phyloP scores from a whole-genome alignment of 768 basidiomycete genomes.

The Sistotremastrum niveocremeum region DNA sequence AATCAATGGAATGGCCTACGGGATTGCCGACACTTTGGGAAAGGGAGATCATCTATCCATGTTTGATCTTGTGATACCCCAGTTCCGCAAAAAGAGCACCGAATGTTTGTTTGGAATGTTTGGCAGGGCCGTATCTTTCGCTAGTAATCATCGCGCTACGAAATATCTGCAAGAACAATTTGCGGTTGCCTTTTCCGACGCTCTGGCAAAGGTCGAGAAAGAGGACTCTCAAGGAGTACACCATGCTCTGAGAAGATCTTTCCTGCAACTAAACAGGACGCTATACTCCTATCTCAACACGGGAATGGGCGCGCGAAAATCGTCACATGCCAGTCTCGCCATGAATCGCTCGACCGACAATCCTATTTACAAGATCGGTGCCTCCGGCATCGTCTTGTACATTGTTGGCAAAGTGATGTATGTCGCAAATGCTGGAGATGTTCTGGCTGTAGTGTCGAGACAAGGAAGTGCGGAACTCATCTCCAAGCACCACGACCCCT shows the following conservation, averaged over 20 bases:
- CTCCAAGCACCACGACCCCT: slow-evolving; percentile 79
- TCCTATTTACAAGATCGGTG: slow-evolving; percentile 53
- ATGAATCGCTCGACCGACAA: slow-evolving; percentile 27
- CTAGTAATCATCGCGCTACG: slow-evolving; percentile 48
- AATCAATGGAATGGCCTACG: slow-evolving; percentile 87
- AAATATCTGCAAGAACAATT: slow-evolving; percentile 82
- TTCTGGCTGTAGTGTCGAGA: slow-evolving; percentile 74
- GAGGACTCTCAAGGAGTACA: slow-evolving; percentile 36
- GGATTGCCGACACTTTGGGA: slow-evolving; percentile 88
- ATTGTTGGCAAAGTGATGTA: slow-evolving; percentile 67
- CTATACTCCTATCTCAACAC: slow-evolving; percentile 52
- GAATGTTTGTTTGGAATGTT: slow-evolving; percentile 97
- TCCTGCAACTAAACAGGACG: slow-evolving; percentile 74
- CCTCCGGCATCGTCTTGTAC: slow-evolving; percentile 80
- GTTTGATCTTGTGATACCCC: slow-evolving; percentile 84
- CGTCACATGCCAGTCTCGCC: slow-evolving; percentile 48
- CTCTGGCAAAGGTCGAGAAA: slow-evolving; percentile 36
- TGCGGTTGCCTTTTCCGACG: slow-evolving; percentile 40
- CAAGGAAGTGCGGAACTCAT: slow-evolving; percentile 62
- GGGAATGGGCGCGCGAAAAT: slow-evolving; percentile 38
- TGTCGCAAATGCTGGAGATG: slow-evolving; percentile 82
- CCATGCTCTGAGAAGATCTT: slow-evolving; percentile 78
- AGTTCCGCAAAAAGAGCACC: slow-evolving; percentile 61
- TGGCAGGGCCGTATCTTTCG: slow-evolving; percentile 46
- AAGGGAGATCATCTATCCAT: slow-evolving; percentile 67